Conservation (phyloP, 192 early-diverging fungal genomes). For the Geranomyces variabilis region DNA sequence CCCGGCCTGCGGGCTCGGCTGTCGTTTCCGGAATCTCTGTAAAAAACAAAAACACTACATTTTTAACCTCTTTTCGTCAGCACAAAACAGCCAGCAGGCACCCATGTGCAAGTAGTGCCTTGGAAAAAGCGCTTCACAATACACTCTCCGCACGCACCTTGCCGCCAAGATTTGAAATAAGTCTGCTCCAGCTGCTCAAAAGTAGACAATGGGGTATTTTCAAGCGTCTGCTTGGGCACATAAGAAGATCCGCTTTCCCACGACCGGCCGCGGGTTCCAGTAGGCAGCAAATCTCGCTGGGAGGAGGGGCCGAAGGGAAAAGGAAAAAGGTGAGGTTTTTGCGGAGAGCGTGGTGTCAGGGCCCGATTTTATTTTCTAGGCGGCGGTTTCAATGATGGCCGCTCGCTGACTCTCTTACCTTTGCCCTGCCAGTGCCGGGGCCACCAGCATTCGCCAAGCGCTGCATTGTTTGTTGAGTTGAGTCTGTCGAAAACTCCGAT, state of each 20-base stretch:
- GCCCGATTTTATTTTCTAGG: no score
- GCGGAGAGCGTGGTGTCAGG: no score
- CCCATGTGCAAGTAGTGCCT: no score
- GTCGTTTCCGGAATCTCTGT: not conserved
- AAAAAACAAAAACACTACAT: not conserved
- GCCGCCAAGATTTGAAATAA: slow-evolving; percentile 30
- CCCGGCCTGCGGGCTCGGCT: not conserved
- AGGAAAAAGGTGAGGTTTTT: not conserved
- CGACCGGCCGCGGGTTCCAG: slow-evolving; percentile 51
- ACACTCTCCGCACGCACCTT: slow-evolving; percentile 30
- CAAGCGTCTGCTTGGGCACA: slow-evolving; percentile 34
- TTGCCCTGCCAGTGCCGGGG: not conserved
- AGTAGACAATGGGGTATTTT: slow-evolving; percentile 37
- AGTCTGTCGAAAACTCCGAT: no score
- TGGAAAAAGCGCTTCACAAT: no score
- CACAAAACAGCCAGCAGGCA: no score
- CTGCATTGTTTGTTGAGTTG: no score
- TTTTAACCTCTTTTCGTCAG: not conserved
- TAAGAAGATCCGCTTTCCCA: slow-evolving; percentile 55
- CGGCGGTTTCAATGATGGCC: no score
- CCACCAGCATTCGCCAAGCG: no score
- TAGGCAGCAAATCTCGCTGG: slow-evolving; percentile 49
- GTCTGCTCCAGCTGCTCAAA: slow-evolving; percentile 49
- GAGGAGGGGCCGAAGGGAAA: not conserved
- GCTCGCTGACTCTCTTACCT: no score